These are phyloP conservation scores for Penicillium sp. DNA, from an alignment of 2,329 filamentous ascomycete species.

Conservation along the genomic window DNA sequence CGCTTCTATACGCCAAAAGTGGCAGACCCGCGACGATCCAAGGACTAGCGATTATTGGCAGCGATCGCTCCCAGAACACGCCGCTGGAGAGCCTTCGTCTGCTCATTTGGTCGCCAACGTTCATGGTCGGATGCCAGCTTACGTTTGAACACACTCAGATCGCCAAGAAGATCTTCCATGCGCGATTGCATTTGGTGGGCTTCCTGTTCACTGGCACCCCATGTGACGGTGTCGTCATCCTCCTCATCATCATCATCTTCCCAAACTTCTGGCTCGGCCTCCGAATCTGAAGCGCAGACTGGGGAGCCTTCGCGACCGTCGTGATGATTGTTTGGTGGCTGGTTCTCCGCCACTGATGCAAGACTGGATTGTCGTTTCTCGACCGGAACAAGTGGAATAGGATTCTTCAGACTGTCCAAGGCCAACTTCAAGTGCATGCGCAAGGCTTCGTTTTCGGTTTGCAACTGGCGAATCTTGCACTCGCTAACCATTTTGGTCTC, in stretches of 20 bases:
- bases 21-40: constrained; percentile 3
- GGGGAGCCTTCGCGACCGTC: constrained; percentile 37
- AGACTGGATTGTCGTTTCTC: constrained; percentile 36
- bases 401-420: constrained; percentile 81
- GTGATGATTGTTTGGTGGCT: constrained; percentile 48
- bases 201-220: constrained; percentile 42
- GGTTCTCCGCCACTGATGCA: constrained; percentile 54
- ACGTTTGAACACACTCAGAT: constrained; percentile 73
- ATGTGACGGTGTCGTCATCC: constrained; percentile 54
- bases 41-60: constrained; percentile 27
- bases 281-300: constrained; percentile 23
- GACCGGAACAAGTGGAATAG: constrained; percentile 61
- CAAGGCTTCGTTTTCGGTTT: constrained; percentile 86
- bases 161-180: constrained; percentile 78
- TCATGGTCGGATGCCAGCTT: constrained; percentile 77
- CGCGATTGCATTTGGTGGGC: constrained; percentile 71
- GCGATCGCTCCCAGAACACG: constrained; percentile 32
- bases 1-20: constrained; percentile 15
- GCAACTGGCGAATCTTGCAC: constrained; percentile 86
- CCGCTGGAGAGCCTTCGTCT: constrained; percentile 24
- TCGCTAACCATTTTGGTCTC: constrained; percentile 86
- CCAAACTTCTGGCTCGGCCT: constrained; percentile 39
- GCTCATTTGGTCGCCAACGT: constrained; percentile 35
- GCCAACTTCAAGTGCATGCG: constrained; percentile 84
- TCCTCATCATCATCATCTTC: constrained; percentile 47